These are phyloP conservation scores for Phytophthora europaea DNA, from an alignment of 352 stramenopile species.

Conservation along the genomic window DNA sequence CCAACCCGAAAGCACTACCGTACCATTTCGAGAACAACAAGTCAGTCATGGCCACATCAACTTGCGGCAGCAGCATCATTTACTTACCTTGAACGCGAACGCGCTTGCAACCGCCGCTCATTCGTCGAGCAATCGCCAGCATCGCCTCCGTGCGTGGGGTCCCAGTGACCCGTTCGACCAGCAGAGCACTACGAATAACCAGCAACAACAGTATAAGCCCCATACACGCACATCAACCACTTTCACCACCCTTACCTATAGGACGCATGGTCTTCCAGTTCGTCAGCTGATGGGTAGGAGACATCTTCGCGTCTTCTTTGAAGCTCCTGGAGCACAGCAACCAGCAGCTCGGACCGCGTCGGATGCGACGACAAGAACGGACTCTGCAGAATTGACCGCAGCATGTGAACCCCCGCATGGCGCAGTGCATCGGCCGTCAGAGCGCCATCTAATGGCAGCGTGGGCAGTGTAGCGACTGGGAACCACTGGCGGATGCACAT, in stretches of 20 bases:
- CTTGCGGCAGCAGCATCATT: not conserved
- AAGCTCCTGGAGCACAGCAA: conserved; percentile 42
- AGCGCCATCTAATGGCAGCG: conserved; percentile 31
- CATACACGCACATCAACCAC: not conserved
- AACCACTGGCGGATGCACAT: conserved; percentile 43
- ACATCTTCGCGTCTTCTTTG: conserved; percentile 16
- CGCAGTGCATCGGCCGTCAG: conserved; percentile 22
- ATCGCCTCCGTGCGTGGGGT: conserved; percentile 34
- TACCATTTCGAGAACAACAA: not conserved
- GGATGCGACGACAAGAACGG: conserved; percentile 58
- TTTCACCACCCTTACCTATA: conserved; percentile 20
- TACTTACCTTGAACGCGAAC: conserved; percentile 51
- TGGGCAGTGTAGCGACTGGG: conserved; percentile 50
- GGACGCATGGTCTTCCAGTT: conserved; percentile 15
- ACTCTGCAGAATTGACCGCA: conserved; percentile 61
- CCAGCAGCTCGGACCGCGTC: conserved; percentile 51
- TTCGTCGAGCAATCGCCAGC: conserved; percentile 42
- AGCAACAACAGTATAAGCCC: conserved; percentile 12
- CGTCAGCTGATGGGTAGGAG: conserved; percentile 16
- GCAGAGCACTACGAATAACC: conserved; percentile 30
- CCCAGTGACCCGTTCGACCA: conserved; percentile 35
- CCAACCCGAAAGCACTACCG: conserved; percentile 41
- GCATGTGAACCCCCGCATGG: conserved; percentile 44
- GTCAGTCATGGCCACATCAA: not conserved
- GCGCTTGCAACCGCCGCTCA: conserved; percentile 40